These are phyloP conservation scores for Huntiella bhutanensis DNA, from an alignment of 2,329 filamentous ascomycete genomes.

Conservation along the genomic window DNA sequence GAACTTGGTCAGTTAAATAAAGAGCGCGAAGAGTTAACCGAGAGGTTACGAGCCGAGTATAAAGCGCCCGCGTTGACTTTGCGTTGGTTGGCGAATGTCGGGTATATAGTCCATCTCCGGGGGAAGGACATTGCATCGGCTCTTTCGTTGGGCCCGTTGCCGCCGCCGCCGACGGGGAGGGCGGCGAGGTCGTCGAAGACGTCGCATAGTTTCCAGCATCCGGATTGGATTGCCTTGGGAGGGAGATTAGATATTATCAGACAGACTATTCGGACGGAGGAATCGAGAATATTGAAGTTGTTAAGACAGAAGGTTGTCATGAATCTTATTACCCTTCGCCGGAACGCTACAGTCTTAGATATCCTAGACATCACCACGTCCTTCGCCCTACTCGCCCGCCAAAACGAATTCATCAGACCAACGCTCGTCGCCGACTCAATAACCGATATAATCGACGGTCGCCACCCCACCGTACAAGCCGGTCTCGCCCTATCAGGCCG, in stretches of 20 bases:
- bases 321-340: constrained; percentile 69
- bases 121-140: constrained; percentile 43
- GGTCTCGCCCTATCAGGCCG: constrained; percentile 64
- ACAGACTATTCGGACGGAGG: constrained; percentile 62
- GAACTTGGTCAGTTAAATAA: constrained; percentile 40
- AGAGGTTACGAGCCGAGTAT: constrained; percentile 41
- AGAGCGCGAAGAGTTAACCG: constrained; percentile 42
- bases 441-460: constrained; percentile 56
- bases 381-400: constrained; percentile 59
- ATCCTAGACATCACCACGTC: constrained; percentile 82
- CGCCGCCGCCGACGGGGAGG: constrained; percentile 13
- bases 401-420: constrained; percentile 57
- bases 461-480: constrained; percentile 81
- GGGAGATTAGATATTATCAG: constrained; percentile 60
- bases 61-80: constrained; percentile 49
- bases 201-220: constrained; percentile 66
- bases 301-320: constrained; percentile 60
- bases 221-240: constrained; percentile 71
- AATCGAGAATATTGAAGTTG: constrained; percentile 57
- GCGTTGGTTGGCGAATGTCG: constrained; percentile 70
- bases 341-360: constrained; percentile 80
- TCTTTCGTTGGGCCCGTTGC: constrained; percentile 14
- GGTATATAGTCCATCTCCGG: constrained; percentile 80
- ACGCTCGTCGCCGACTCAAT: constrained; percentile 45
- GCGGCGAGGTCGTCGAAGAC: constrained; percentile 62